These are phyloP conservation scores for Lentinula novae-zelandiae DNA, from an alignment of 1,284 basidiomycete species.

Conservation along the genomic window DNA sequence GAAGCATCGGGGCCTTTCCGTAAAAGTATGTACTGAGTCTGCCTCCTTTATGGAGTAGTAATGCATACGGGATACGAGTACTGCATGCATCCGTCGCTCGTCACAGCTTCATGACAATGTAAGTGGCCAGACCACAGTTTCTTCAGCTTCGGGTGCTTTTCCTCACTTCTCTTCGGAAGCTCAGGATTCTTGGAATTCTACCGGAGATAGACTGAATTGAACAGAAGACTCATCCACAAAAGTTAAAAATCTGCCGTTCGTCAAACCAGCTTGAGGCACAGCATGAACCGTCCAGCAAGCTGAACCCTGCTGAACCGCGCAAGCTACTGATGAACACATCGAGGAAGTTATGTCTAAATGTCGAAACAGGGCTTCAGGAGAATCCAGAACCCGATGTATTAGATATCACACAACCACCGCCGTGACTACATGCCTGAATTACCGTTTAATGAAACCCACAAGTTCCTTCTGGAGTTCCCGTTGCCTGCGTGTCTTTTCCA, in stretches of 20 bases:
- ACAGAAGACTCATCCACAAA: not conserved
- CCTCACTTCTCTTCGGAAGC: not conserved
- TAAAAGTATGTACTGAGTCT: too few species aligned
- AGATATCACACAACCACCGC: not conserved
- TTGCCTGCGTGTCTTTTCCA: conserved; percentile 81
- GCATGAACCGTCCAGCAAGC: not conserved
- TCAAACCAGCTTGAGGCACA: not conserved
- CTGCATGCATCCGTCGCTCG: too few species aligned
- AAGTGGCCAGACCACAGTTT: too few species aligned
- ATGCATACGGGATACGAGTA: too few species aligned
- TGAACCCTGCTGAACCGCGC: too few species aligned
- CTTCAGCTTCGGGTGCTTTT: too few species aligned
- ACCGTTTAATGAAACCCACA: conserved; percentile 83
- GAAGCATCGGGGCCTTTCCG: too few species aligned
- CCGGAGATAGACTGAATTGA: not conserved
- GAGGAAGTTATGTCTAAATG: not conserved
- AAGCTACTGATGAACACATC: not conserved
- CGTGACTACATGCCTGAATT: not conserved
- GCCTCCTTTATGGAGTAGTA: too few species aligned
- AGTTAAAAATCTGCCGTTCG: too few species aligned
- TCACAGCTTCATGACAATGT: too few species aligned
- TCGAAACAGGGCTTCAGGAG: not conserved
- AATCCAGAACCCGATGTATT: not conserved
- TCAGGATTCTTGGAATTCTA: not conserved
- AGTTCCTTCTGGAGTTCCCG: conserved; percentile 91